Base-by-base conservation (phyloP, 495 filamentous ascomycete species). In the Wilcoxina mikolae region DNA sequence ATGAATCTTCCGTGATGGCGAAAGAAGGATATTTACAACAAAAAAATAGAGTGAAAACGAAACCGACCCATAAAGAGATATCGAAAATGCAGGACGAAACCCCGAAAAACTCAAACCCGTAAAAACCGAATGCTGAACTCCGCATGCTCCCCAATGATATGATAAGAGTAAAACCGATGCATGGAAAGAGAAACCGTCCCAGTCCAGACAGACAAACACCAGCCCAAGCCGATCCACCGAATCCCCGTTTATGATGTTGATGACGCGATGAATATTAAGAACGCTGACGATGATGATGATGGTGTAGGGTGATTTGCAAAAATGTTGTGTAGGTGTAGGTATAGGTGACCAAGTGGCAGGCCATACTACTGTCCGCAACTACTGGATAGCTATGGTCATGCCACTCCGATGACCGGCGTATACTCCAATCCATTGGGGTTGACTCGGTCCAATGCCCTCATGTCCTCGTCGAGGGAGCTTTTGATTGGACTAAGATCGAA, bases 31-130 rank as follows among this genome's bases (percentile, higher is more conserved):
- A 49, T 56, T 41, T 43, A 46, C 20, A 28, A 56, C 27, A 33
- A 55, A 58, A 15, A 22, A 38, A 51, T 45, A 39, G 49, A 47
- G n/a, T n/a, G n/a, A n/a, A 57, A 56, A 56, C 55, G 15, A 49
- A 48, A 27, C 28, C 56, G 45, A 43, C 35, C 18, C 23, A 2
- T 2, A 41, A 54, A 43, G 12, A 5, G 46, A 11, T 50, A 46
- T 38, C 35, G 51, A 39, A 42, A 57, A 39, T 10, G 25, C 28
- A 49, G 44, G 49, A 44, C 58, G 22, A 51, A 58, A 58, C 53
- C 53, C 25, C 12, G 49, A 44, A 47, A 54, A 41, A 38, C 57
- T 48, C 20, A 49, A 49, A 28, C 22, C 39, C 7, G 5, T 5
- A 20, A 49, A 49, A 49, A 49, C 12, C n/a, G 27, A 49, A 49